phyloP scores from a whole-genome alignment of 2,329 filamentous ascomycete species.

The Davidsoniella eucalypti region DNA sequence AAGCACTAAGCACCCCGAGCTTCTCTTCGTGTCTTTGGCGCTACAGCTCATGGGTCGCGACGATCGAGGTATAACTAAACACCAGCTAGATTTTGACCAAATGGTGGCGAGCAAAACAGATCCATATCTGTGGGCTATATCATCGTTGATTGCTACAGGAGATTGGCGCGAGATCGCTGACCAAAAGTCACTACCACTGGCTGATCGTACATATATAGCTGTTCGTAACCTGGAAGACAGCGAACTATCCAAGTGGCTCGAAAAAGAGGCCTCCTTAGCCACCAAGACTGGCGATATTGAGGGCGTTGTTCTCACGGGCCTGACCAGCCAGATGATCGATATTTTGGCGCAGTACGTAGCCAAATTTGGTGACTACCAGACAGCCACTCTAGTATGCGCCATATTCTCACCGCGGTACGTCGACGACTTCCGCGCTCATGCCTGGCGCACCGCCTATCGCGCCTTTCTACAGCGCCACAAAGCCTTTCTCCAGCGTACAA shows the following conservation, averaged over 20 bases:
- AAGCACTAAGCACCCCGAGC: constrained; percentile 43
- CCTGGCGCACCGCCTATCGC: constrained; percentile 58
- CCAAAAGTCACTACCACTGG: constrained; percentile 55
- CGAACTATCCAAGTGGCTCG: constrained; percentile 49
- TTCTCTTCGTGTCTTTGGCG: constrained; percentile 51
- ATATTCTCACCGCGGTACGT: constrained; percentile 62
- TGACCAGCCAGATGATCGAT: constrained; percentile 56
- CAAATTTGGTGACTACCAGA: constrained; percentile 64
- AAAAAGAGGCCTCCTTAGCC: constrained; percentile 43
- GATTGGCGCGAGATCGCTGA: constrained; percentile 61
- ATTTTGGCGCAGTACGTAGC: constrained; percentile 61
- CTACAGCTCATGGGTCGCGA: constrained; percentile 45
- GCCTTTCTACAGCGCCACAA: constrained; percentile 57
- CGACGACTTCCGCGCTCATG: constrained; percentile 55
- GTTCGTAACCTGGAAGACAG: constrained; percentile 48
- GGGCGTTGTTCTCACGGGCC: constrained; percentile 61
- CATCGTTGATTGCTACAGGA: constrained; percentile 58
- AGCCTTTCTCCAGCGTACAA: constrained; percentile 56
- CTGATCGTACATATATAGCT: constrained; percentile 59
- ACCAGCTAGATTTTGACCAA: constrained; percentile 42
- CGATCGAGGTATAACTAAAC: constrained; percentile 26
- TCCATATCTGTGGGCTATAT: constrained; percentile 65
- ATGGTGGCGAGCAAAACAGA: constrained; percentile 48
- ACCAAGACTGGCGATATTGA: constrained; percentile 43
- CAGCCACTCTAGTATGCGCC: constrained; percentile 57